These are phyloP conservation scores for Austroboletus eburneus DNA, from an alignment of 768 basidiomycete species.

Conservation along the genomic window DNA sequence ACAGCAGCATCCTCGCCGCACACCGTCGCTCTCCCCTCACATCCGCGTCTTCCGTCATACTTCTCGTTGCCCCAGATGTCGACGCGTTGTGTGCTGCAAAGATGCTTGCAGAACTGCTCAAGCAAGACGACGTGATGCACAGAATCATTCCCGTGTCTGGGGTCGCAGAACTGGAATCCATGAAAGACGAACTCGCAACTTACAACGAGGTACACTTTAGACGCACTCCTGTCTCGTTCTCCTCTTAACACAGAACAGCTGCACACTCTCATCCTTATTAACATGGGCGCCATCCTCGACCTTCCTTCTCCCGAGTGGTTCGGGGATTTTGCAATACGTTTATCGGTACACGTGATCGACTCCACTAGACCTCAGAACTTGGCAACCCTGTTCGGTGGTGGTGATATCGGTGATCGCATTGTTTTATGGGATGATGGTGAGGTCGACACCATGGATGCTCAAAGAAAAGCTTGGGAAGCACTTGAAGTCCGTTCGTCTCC, in stretches of 20 bases:
- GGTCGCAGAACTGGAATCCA: slow-evolving; percentile 65
- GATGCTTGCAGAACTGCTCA: slow-evolving; percentile 86
- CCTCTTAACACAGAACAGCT: slow-evolving; percentile 42
- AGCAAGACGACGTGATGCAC: slow-evolving; percentile 91
- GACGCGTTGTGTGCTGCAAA: slow-evolving; percentile 89
- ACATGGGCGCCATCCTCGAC: slow-evolving; percentile 88
- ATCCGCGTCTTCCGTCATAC: slow-evolving; percentile 78
- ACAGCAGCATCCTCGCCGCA: slow-evolving; percentile 63
- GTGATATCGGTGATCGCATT: slow-evolving; percentile 64
- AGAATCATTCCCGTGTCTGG: slow-evolving; percentile 87
- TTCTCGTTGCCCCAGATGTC: slow-evolving; percentile 86
- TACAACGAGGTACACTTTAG: slow-evolving; percentile 75
- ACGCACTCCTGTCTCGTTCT: slow-evolving; percentile 8
- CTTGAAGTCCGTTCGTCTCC: slow-evolving; percentile 58
- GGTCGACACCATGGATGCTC: slow-evolving; percentile 62
- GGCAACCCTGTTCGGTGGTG: slow-evolving; percentile 74
- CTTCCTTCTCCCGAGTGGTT: slow-evolving; percentile 73
- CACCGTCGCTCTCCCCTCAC: slow-evolving; percentile 71
- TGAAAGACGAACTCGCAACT: slow-evolving; percentile 60
- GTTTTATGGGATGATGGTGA: slow-evolving; percentile 93
- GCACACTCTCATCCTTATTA: slow-evolving; percentile 86
- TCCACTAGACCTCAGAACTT: slow-evolving; percentile 88
- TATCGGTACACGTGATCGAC: slow-evolving; percentile 91
- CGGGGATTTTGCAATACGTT: slow-evolving; percentile 57
- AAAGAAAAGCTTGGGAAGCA: slow-evolving; percentile 81